A percentile compares a stretch with the other conserved stretches of the same genome.
Evolutionary conservation across 805 yeast species (phyloP).

Genomic region (Wickerhamiella brachini): DNA sequence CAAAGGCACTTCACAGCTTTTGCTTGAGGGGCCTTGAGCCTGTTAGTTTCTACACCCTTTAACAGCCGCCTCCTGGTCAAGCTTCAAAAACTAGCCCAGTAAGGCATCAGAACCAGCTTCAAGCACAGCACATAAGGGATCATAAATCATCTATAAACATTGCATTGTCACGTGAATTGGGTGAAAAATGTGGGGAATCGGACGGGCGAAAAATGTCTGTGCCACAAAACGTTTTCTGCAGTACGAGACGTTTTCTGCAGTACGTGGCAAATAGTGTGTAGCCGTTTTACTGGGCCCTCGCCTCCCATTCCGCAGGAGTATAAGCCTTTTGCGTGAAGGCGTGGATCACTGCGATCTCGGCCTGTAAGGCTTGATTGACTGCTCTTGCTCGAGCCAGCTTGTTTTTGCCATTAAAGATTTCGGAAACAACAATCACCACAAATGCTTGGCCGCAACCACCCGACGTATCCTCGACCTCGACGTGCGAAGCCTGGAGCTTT

Average conservation of each 20-base stretch:
- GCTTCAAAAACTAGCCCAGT: neutral
- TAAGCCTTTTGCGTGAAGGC: constrained; percentile 77
- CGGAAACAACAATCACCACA: constrained; percentile 75
- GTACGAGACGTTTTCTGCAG: too few species aligned
- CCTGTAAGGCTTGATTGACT: constrained; percentile 65
- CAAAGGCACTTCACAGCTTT: constrained; percentile 1
- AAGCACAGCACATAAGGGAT: too few species aligned
- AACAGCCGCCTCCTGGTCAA: too few species aligned
- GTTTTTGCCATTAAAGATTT: constrained; percentile 64
- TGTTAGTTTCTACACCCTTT: too few species aligned
- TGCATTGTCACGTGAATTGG: neutral
- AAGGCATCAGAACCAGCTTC: too few species aligned
- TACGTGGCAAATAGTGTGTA: too few species aligned
- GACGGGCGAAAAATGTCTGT: too few species aligned
- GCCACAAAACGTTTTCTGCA: too few species aligned
- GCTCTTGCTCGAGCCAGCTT: constrained; percentile 74
- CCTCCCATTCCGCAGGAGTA: constrained; percentile 78
- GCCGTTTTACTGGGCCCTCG: neutral
- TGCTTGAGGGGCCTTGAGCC: neutral
- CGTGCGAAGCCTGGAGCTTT: constrained; percentile 47
- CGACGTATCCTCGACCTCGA: constrained; percentile 61
- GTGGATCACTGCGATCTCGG: constrained; percentile 78
- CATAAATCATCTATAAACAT: neutral
- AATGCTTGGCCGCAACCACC: constrained; percentile 99
- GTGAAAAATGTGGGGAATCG: neutral